Conservation (phyloP, 495 filamentous ascomycete genomes). For the Collariella sp. region DNA sequence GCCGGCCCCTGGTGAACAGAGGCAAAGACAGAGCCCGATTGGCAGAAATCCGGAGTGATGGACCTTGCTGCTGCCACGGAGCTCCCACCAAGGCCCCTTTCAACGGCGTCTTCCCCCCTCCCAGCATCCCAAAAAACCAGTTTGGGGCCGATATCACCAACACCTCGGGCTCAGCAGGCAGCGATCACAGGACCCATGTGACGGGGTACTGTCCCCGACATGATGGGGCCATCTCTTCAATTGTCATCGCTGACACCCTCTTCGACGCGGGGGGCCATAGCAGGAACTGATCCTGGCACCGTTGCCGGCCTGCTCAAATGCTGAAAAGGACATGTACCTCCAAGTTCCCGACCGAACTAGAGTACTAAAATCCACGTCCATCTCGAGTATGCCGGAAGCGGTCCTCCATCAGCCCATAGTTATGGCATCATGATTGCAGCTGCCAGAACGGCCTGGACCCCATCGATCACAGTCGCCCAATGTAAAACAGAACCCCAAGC, state of each 20-base stretch:
- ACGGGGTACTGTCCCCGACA: background rate
- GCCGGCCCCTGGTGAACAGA: background rate
- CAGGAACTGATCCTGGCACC: background rate
- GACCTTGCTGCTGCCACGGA: background rate
- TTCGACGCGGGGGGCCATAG: no score
- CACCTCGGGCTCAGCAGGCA: background rate
- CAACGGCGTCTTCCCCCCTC: background rate
- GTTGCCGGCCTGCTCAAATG: background rate
- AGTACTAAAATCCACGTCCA: background rate
- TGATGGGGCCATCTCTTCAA: background rate
- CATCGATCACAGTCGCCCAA: no score
- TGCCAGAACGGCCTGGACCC: background rate
- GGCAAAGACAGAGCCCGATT: background rate
- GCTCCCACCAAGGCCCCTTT: background rate
- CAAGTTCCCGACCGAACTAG: background rate
- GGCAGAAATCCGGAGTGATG: background rate
- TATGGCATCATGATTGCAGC: background rate
- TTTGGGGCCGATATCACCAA: conserved; percentile 16
- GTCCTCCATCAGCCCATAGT: no score
- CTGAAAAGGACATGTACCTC: background rate
- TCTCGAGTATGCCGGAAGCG: background rate
- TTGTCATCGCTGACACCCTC: background rate
- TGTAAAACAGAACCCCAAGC: no score
- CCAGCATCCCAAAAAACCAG: background rate
- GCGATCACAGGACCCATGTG: background rate